Percentiles rank a stretch among this genome's conserved stretches.
Evolutionary conservation across 2,329 filamentous ascomycete species (phyloP).

Genomic region (Colletotrichum graminicola): DNA sequence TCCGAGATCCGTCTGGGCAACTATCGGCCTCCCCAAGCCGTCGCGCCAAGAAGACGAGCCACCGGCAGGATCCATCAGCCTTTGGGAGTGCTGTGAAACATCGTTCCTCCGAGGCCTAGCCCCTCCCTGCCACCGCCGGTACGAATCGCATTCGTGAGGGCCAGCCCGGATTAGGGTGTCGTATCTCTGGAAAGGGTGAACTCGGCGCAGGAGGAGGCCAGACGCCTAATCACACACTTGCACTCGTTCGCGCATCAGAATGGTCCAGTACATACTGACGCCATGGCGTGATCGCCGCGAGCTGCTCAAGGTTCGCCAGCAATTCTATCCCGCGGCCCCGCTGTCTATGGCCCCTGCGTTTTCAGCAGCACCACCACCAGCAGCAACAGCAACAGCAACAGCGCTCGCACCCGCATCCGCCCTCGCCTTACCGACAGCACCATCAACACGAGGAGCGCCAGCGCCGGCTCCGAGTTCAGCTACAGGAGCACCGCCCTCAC

Average conservation of each 20-base stretch:
- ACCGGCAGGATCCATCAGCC: not conserved
- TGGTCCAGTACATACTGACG: conserved; percentile 80
- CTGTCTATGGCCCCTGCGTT: conserved; percentile 17
- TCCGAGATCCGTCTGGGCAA: not conserved
- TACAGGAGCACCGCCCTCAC: conserved; percentile 22
- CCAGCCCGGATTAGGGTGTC: not conserved
- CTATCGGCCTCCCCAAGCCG: not conserved
- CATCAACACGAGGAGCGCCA: conserved; percentile 8
- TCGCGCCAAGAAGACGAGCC: not conserved
- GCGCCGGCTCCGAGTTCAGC: conserved; percentile 26
- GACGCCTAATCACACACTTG: not conserved
- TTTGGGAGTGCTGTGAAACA: conserved; percentile 14
- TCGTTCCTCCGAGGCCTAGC: not conserved
- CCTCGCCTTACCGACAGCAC: conserved; percentile 10
- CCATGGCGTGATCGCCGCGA: conserved; percentile 78
- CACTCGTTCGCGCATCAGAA: conserved; percentile 47
- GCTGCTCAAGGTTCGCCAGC: conserved; percentile 72
- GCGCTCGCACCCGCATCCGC: conserved; percentile 31
- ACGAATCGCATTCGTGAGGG: conserved; percentile 3
- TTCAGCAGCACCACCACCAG: conserved; percentile 12
- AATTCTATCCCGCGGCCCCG: conserved; percentile 67
- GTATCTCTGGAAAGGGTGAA: not conserved
- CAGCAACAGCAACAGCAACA: conserved; percentile 31
- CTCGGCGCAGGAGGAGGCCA: not conserved
- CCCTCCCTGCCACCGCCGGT: not conserved